Evolutionary conservation across 2,329 filamentous ascomycete genomes (phyloP).

Genomic region (Ascocoryne sarcoides): DNA sequence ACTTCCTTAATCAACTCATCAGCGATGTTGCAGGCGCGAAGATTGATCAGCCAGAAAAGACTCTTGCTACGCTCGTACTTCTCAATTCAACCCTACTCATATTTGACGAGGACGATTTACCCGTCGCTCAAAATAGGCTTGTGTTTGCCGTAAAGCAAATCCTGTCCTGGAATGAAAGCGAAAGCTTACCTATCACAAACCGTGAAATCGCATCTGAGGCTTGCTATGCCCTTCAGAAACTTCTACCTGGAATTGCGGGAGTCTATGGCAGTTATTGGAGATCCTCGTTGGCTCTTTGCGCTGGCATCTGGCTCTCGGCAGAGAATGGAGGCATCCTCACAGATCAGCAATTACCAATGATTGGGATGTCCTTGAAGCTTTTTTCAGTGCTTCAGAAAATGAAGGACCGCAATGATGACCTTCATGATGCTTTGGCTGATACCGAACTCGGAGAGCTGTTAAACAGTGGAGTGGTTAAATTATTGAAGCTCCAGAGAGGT

Average conservation of each 20-base stretch:
- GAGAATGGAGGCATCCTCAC: slow-evolving; percentile 29
- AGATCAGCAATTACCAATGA: slow-evolving; percentile 48
- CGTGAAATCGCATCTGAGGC: slow-evolving; percentile 40
- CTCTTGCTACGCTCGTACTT: slow-evolving; percentile 42
- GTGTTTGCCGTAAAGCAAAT: slow-evolving; percentile 77
- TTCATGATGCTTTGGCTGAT: slow-evolving; percentile 63
- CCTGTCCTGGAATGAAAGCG: slow-evolving; percentile 47
- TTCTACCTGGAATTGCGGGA: slow-evolving; percentile 68
- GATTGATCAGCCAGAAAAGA: slow-evolving; percentile 34
- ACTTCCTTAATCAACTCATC: slow-evolving; percentile 49
- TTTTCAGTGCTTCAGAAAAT: slow-evolving; percentile 54
- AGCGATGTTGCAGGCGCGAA: slow-evolving; percentile 48
- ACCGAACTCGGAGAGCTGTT: slow-evolving; percentile 33
- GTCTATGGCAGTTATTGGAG: slow-evolving; percentile 89
- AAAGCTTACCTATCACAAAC: slow-evolving; percentile 32
- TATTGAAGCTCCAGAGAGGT: slow-evolving; percentile 48
- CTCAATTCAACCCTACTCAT: slow-evolving; percentile 44
- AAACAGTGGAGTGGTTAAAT: slow-evolving; percentile 18
- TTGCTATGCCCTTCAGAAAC: slow-evolving; percentile 46
- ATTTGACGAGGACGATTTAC: slow-evolving; percentile 44
- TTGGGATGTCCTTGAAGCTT: slow-evolving; percentile 67
- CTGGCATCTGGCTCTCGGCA: slow-evolving; percentile 46
- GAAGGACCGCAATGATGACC: slow-evolving; percentile 74
- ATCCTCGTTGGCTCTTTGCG: slow-evolving; percentile 49
- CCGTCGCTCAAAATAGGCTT: slow-evolving; percentile 42